Percentiles rank a stretch among this genome's conserved stretches.
Conservation (phyloP, 805 yeast species). For the Wickerhamomyces kurtzmanii region DNA sequence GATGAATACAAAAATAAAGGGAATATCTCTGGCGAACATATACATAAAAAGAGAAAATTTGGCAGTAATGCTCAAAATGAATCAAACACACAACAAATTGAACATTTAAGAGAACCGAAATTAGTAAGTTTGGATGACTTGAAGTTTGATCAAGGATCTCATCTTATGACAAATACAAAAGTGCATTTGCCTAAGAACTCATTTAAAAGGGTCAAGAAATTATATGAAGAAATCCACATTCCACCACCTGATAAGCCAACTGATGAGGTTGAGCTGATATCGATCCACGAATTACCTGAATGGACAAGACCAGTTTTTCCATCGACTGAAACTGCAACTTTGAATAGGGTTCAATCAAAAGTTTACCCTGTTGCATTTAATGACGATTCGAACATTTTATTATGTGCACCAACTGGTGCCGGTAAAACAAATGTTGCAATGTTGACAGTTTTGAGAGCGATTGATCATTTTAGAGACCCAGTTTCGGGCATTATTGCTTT, state of each 20-base stretch:
- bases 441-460: conserved; percentile 58
- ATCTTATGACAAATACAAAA: conserved; percentile 53
- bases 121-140: conserved; percentile 55
- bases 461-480: conserved; percentile 40
- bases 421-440: conserved; percentile 97
- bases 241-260: conserved; percentile 67
- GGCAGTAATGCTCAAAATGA: conserved; percentile 7
- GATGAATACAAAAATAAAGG: conserved; percentile 26
- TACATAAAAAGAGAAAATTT: conserved; percentile 17
- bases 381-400: conserved; percentile 58
- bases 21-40: conserved; percentile 9
- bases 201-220: conserved; percentile 57
- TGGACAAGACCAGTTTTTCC: conserved; percentile 83
- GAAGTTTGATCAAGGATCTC: conserved; percentile 65
- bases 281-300: conserved; percentile 55
- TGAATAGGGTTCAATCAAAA: conserved; percentile 78
- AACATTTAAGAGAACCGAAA: conserved; percentile 28
- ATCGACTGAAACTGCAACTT: conserved; percentile 45
- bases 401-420: conserved; percentile 99
- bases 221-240: conserved; percentile 84
- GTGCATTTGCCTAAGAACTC: conserved; percentile 80
- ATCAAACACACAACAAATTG: conserved; percentile 1
- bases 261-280: conserved; percentile 32
- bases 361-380: conserved; percentile 74
- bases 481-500: conserved; percentile 39